These are phyloP conservation scores for Edaphochlamys debaryana DNA, from an alignment of 139 green algal species.

Conservation along the genomic window DNA sequence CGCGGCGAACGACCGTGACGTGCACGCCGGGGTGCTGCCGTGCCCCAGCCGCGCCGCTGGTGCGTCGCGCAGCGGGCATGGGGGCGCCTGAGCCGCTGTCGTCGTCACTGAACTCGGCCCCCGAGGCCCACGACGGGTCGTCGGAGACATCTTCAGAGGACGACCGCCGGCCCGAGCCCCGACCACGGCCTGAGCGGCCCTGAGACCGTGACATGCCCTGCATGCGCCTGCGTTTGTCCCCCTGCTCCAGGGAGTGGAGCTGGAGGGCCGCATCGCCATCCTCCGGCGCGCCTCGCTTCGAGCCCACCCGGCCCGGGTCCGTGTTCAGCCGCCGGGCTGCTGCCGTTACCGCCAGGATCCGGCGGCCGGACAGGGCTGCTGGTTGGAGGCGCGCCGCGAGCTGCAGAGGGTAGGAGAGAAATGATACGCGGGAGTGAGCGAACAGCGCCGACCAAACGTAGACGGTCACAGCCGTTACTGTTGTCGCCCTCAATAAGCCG, in stretches of 20 bases:
- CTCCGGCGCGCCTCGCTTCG: not conserved
- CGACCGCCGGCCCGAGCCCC: not conserved
- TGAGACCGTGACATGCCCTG: not conserved
- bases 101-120: slow-evolving; percentile 4
- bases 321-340: slow-evolving; percentile 4
- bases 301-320: not conserved
- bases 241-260: not conserved
- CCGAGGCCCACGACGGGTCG: slow-evolving; percentile 14
- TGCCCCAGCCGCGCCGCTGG: no score
- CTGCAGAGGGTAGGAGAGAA: not conserved
- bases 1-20: slow-evolving; percentile 11
- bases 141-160: slow-evolving; percentile 10
- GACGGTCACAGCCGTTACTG: not conserved
- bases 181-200: not conserved
- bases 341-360: slow-evolving; percentile 27
- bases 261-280: not conserved
- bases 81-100: slow-evolving; percentile 16
- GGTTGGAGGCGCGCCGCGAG: slow-evolving; percentile 23
- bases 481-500: not conserved
- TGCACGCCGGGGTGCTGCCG: not conserved
- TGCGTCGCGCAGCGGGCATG: no score
- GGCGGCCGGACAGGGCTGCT: slow-evolving; percentile 11
- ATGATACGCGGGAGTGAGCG: not conserved
- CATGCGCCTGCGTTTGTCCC: slow-evolving; percentile 17
- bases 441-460: not conserved